phyloP scores from a whole-genome alignment of 352 stramenopile species.

The Achlya hypogyna region DNA sequence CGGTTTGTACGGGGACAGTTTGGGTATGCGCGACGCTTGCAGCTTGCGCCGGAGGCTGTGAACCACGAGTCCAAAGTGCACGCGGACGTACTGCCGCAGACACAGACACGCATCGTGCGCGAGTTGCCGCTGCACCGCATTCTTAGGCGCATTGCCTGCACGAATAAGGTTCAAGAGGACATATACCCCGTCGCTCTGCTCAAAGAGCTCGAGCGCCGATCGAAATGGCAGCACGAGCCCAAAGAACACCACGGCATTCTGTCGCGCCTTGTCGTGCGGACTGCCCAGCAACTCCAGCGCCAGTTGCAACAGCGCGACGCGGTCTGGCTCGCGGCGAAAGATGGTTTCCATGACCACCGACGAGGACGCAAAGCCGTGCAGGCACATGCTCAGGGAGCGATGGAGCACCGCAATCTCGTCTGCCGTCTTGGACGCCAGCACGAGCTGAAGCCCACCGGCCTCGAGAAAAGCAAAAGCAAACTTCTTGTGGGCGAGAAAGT shows the following conservation, averaged over 20 bases:
- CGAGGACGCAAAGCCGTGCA: slow-evolving; percentile 74
- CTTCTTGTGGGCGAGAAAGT: slow-evolving; percentile 82
- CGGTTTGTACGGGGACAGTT: slow-evolving; percentile 63
- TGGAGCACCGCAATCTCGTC: slow-evolving; percentile 32
- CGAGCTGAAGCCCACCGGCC: slow-evolving; percentile 53
- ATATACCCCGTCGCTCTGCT: slow-evolving; percentile 77
- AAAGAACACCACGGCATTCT: slow-evolving; percentile 81
- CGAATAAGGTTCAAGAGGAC: slow-evolving; percentile 79
- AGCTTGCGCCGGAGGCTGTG: slow-evolving; percentile 58
- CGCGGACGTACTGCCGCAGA: slow-evolving; percentile 72
- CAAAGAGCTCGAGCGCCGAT: slow-evolving; percentile 73
- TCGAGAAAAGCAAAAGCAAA: slow-evolving; percentile 75
- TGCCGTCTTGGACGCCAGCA: slow-evolving; percentile 15
- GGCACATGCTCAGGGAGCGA: slow-evolving; percentile 74
- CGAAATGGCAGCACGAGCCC: slow-evolving; percentile 72
- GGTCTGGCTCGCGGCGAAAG: slow-evolving; percentile 30
- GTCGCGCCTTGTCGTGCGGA: slow-evolving; percentile 63
- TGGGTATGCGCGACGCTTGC: slow-evolving; percentile 49
- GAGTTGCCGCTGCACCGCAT: slow-evolving; percentile 61
- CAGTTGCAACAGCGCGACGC: slow-evolving; percentile 47
- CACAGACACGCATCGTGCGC: slow-evolving; percentile 78
- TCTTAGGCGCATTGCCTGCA: slow-evolving; percentile 66
- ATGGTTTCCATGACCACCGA: slow-evolving; percentile 71
- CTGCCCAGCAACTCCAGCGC: slow-evolving; percentile 61
- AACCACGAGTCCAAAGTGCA: slow-evolving; percentile 65